A percentile compares a stretch with the other conserved stretches of the same genome.
Conservation (phyloP, 2,329 filamentous ascomycete species). For the Diaporthe amygdali region DNA sequence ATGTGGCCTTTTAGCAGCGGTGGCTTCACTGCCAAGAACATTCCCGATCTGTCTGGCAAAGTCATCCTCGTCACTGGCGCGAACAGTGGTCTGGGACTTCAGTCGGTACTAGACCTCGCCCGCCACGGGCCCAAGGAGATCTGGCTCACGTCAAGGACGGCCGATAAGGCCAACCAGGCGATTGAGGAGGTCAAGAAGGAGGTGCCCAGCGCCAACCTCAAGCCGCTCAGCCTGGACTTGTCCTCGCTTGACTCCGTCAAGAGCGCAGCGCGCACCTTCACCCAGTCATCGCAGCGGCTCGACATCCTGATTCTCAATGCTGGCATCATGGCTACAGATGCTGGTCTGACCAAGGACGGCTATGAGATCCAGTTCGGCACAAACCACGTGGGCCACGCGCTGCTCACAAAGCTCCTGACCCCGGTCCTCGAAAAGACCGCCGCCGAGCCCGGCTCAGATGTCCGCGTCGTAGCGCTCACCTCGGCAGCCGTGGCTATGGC, state of each 20-base stretch:
- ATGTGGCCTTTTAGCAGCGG: slow-evolving; percentile 23
- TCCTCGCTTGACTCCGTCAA: slow-evolving; percentile 48
- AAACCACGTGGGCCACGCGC: slow-evolving; percentile 55
- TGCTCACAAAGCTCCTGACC: slow-evolving; percentile 45
- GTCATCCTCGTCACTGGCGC: slow-evolving; percentile 54
- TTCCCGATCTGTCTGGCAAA: slow-evolving; percentile 45
- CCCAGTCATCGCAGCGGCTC: slow-evolving; percentile 28
- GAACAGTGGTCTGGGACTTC: slow-evolving; percentile 54
- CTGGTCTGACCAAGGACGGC: slow-evolving; percentile 46
- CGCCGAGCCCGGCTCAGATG: slow-evolving; percentile 28
- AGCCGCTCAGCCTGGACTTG: slow-evolving; percentile 49
- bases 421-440: slow-evolving; percentile 37
- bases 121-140: slow-evolving; percentile 40
- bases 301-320: slow-evolving; percentile 46
- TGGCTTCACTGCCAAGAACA: slow-evolving; percentile 40
- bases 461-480: slow-evolving; percentile 37
- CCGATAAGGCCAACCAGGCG: slow-evolving; percentile 40
- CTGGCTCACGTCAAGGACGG: slow-evolving; percentile 41
- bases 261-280: slow-evolving; percentile 43
- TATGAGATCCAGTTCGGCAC: slow-evolving; percentile 56
- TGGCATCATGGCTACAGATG: slow-evolving; percentile 46
- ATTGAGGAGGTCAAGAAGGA: slow-evolving; percentile 41
- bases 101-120: slow-evolving; percentile 47
- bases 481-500: slow-evolving; percentile 33
- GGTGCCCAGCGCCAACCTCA: slow-evolving; percentile 29